A percentile compares a stretch with the other conserved stretches of the same genome.
phyloP scores from a whole-genome alignment of 1,139 yeast genomes.

The Debaryomyces sp. region DNA sequence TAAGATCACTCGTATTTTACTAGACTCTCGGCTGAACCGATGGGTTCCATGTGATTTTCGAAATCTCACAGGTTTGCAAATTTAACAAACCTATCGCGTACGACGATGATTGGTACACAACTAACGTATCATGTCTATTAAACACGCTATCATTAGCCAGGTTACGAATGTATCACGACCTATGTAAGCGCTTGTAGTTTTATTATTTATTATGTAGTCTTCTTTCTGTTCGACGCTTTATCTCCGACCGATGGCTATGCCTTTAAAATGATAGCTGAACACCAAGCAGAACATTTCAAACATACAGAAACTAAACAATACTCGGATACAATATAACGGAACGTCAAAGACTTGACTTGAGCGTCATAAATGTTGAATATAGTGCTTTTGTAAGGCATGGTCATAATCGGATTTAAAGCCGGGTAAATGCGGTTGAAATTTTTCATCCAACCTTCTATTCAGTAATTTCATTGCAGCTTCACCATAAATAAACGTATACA shows the following conservation, averaged over 20 bases:
- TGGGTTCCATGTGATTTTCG: slow-evolving; percentile 1
- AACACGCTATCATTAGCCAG: neutral
- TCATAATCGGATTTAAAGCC: neutral
- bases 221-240: neutral
- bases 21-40: neutral
- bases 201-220: neutral
- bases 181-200: too few species aligned
- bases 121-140: neutral
- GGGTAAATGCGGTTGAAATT: slow-evolving; percentile 7
- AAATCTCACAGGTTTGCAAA: neutral
- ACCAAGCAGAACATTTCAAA: neutral
- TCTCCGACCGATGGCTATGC: neutral
- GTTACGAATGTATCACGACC: too few species aligned
- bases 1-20: neutral
- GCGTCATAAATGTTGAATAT: neutral
- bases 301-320: neutral
- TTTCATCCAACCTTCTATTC: neutral
- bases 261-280: neutral
- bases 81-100: neutral
- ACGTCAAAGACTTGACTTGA: neutral
- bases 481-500: neutral
- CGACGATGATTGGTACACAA: neutral
- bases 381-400: neutral
- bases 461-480: neutral
- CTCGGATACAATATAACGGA: neutral